Conservation (phyloP, 2,329 filamentous ascomycete genomes). For the Pseudogymnoascus sp. region DNA sequence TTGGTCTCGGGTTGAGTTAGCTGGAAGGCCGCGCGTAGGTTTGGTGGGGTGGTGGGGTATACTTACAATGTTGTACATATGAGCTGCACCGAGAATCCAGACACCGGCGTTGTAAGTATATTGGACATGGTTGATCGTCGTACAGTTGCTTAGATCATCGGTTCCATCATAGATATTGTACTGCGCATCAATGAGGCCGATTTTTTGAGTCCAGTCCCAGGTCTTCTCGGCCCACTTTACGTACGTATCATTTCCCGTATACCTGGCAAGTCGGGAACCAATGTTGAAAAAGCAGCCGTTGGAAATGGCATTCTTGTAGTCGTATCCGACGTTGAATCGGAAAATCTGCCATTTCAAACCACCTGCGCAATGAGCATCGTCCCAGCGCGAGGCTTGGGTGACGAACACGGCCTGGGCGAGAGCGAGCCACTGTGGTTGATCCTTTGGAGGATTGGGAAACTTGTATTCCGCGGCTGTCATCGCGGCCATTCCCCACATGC, state of each 20-base stretch:
- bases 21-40: slow-evolving; percentile 33
- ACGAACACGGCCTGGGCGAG: slow-evolving; percentile 75
- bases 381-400: slow-evolving; percentile 64
- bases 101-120: slow-evolving; percentile 66
- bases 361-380: slow-evolving; percentile 55
- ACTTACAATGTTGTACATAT: slow-evolving; percentile 41
- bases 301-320: slow-evolving; percentile 60
- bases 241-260: slow-evolving; percentile 73
- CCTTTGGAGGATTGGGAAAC: slow-evolving; percentile 57
- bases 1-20: slow-evolving; percentile 26
- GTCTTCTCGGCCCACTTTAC: slow-evolving; percentile 63
- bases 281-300: slow-evolving; percentile 65
- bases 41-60: slow-evolving; percentile 44
- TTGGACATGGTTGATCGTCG: slow-evolving; percentile 45
- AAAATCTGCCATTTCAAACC: slow-evolving; percentile 84
- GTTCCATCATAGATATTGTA: slow-evolving; percentile 52
- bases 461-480: slow-evolving; percentile 71
- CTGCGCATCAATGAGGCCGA: slow-evolving; percentile 48
- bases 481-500: slow-evolving; percentile 78
- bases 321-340: slow-evolving; percentile 54
- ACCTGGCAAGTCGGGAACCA: slow-evolving; percentile 62
- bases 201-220: slow-evolving; percentile 54
- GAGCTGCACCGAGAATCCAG: slow-evolving; percentile 45
- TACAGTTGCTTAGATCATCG: slow-evolving; percentile 38
- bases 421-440: slow-evolving; percentile 65